Evolutionary conservation across 768 basidiomycete species (phyloP), one percentile per base, ranked within the genome.

Genomic region (Serendipita sp.): DNA sequence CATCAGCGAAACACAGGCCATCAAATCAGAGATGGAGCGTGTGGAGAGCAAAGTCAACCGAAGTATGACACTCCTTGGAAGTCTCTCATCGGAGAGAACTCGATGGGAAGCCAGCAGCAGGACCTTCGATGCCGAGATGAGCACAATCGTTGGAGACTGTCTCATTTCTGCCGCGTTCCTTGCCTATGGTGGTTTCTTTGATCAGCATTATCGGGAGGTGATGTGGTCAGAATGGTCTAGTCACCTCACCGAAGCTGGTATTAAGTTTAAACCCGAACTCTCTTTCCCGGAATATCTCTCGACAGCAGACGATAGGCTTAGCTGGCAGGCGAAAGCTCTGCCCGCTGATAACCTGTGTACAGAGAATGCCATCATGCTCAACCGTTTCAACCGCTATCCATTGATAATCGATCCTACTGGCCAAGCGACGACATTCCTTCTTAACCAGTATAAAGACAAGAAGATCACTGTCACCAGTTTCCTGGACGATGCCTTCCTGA

Each of bases 331-430:
- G 35, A 93, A 92, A 71, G 87, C 91, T 0, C 79, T 98, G n/a
- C 96, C 96, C 1, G 86, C 92, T 3, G 94, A 99, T 74, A 93
- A 89, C 67, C 78, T 99, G 51, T 97, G 92, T 68, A 92, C 90
- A 0, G 96, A 98, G 76, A 99, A 99, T 72, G 96, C 96, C n/a
- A 93, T 98, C 75, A 98, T 98, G 92, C 83, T 99, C 72, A 93
- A 95, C 72, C 86, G 93, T 58, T 97, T 93, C 82, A 91, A 92
- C 71, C 89, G 96, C 18, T 98, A 98, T 74, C 96, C 96, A 4
- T 83, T 98, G 62, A 90, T 99, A 65, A 92, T 99, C 70, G 96
- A 99, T 72, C 96, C 96, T 3, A 96, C 95, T 3, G 96, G 94
- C 15, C 96, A 99, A 73, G 96, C 96, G 3, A 94, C 92, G 0